Conservation (phyloP, 148 eudicot genomes). For the Camellia lanceoleosa region DNA sequence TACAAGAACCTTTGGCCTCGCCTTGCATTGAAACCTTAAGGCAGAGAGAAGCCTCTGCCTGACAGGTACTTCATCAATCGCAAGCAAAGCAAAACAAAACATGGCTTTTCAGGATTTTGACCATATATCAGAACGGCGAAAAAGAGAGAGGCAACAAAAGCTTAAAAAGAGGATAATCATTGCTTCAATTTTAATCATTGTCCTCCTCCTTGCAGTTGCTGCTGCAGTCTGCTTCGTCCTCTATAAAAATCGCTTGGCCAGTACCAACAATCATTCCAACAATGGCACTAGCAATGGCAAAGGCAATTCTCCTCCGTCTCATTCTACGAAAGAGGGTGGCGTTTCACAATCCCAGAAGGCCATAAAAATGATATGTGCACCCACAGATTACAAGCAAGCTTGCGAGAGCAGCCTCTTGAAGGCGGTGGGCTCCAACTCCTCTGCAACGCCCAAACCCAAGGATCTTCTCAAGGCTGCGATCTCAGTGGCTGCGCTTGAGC, state of each 20-base stretch:
- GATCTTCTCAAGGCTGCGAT: slow-evolving; percentile 56
- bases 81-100: background rate
- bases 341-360: slow-evolving; percentile 28
- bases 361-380: slow-evolving; percentile 45
- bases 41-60: slow-evolving; percentile 17
- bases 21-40: slow-evolving; percentile 1
- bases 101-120: slow-evolving; percentile 83
- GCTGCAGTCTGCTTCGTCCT: slow-evolving; percentile 37
- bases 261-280: background rate
- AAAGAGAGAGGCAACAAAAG: slow-evolving; percentile 44
- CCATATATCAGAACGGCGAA: slow-evolving; percentile 58
- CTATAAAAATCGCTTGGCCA: slow-evolving; percentile 14
- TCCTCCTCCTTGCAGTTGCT: slow-evolving; percentile 37
- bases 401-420: slow-evolving; percentile 50
- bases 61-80: background rate
- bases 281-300: background rate
- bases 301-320: background rate
- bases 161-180: slow-evolving; percentile 35
- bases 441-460: slow-evolving; percentile 35
- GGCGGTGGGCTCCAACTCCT: slow-evolving; percentile 27
- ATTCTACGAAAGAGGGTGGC: background rate
- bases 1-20: background rate
- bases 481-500: slow-evolving; percentile 39
- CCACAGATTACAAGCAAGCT: slow-evolving; percentile 53
- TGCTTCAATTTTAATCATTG: slow-evolving; percentile 15